Percentiles rank a stretch among this genome's conserved stretches.
phyloP scores from a whole-genome alignment of 768 basidiomycete genomes.

The Kwoniella bestiolae region DNA sequence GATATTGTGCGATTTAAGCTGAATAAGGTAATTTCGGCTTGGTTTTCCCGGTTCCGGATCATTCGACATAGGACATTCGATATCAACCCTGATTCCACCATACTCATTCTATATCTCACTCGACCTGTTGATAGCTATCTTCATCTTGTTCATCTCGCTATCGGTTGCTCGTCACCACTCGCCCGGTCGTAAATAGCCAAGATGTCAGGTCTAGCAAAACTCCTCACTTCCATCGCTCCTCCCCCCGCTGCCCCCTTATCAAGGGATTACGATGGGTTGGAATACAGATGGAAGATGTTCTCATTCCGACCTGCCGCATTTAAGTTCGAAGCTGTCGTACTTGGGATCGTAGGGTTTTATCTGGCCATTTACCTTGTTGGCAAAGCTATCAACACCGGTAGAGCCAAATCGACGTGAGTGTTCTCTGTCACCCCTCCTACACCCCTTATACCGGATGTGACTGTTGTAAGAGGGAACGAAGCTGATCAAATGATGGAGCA shows the following conservation, averaged over 20 bases:
- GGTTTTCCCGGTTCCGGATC: slow-evolving; percentile 15
- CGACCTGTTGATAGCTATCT: background rate
- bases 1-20: background rate
- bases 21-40: slow-evolving; percentile 2
- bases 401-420: slow-evolving; percentile 70
- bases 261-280: slow-evolving; percentile 71
- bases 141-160: background rate
- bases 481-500: slow-evolving; percentile 45
- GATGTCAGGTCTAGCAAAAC: slow-evolving; percentile 36
- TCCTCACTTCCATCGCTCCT: slow-evolving; percentile 59
- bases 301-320: slow-evolving; percentile 85
- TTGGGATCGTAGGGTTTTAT: slow-evolving; percentile 66
- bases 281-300: slow-evolving; percentile 74
- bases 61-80: background rate
- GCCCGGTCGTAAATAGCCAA: background rate
- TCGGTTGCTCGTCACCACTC: background rate
- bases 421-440: too few species aligned
- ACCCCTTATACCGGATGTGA: too few species aligned
- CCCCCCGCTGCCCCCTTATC: slow-evolving; percentile 65
- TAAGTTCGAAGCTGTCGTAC: slow-evolving; percentile 67
- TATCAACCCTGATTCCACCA: too few species aligned
- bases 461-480: too few species aligned
- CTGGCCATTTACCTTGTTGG: slow-evolving; percentile 67
- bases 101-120: background rate
- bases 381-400: slow-evolving; percentile 64